phyloP scores from a whole-genome alignment of 352 stramenopile species.

The Phytophthora foliorum region DNA sequence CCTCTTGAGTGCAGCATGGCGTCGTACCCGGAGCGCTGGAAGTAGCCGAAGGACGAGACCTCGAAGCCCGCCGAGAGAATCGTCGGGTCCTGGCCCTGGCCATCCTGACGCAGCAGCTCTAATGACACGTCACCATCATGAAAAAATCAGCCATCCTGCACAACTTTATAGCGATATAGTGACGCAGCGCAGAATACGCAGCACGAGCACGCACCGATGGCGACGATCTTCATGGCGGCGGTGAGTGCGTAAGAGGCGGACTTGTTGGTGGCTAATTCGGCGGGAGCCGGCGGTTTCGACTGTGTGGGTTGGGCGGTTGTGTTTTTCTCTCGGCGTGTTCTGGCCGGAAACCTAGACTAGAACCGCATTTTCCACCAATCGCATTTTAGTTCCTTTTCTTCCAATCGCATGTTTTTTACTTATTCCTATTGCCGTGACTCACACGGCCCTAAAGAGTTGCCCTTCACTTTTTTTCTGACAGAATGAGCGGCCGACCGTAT shows the following conservation, averaged over 20 bases:
- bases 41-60: constrained; percentile 88
- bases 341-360: too few species aligned
- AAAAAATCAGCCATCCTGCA: too few species aligned
- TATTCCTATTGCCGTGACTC: too few species aligned
- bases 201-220: constrained; percentile 65
- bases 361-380: too few species aligned
- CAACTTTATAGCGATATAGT: too few species aligned
- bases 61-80: constrained; percentile 81
- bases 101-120: constrained; percentile 81
- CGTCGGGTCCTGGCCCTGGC: constrained; percentile 60
- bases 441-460: too few species aligned
- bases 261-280: constrained; percentile 19
- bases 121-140: neutral
- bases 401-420: constrained; percentile 20
- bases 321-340: constrained; percentile 39
- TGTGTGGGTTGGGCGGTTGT: constrained; percentile 28
- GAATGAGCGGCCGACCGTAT: constrained; percentile 81
- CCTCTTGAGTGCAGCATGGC: neutral
- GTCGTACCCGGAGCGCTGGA: constrained; percentile 83
- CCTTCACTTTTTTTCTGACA: constrained; percentile 5
- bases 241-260: neutral
- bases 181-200: too few species aligned
- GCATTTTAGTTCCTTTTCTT: too few species aligned
- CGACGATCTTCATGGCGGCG: constrained; percentile 84
- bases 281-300: constrained; percentile 39